These are phyloP conservation scores for Reticulascus tulasneorum DNA, from an alignment of 2,329 filamentous ascomycete genomes.

Conservation along the genomic window DNA sequence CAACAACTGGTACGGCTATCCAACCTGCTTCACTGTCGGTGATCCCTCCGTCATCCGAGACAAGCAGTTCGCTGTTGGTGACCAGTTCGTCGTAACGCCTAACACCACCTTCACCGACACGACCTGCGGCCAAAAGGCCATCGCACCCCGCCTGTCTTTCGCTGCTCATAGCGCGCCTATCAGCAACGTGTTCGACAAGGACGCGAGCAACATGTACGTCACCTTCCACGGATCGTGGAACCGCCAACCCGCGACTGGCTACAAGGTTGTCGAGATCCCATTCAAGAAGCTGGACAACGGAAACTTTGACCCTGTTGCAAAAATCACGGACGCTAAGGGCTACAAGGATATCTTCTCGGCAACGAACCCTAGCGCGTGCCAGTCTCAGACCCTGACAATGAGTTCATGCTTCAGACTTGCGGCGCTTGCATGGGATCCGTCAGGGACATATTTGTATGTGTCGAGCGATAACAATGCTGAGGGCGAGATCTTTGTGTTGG, in stretches of 20 bases:
- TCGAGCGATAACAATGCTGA: no score
- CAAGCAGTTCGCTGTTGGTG: constrained; percentile 24
- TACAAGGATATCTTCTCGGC: constrained; percentile 26
- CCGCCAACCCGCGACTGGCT: constrained; percentile 28
- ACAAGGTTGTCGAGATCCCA: constrained; percentile 30
- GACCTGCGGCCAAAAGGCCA: constrained; percentile 24
- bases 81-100: constrained; percentile 31
- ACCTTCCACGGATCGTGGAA: constrained; percentile 59
- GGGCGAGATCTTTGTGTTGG: no score
- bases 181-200: constrained; percentile 54
- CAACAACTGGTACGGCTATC: constrained; percentile 50
- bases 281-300: constrained; percentile 20
- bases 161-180: constrained; percentile 57
- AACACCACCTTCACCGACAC: constrained; percentile 30
- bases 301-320: constrained; percentile 25
- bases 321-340: constrained; percentile 20
- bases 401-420: no score
- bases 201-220: constrained; percentile 49
- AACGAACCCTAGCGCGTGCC: no score
- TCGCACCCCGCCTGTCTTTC: constrained; percentile 47
- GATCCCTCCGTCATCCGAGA: constrained; percentile 28
- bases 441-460: no score
- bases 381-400: no score
- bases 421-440: no score
- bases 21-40: constrained; percentile 56